Percentiles rank a stretch among this genome's conserved stretches.
These are phyloP conservation scores for Nannochloris sp. DNA, from an alignment of 139 green algal species.

Conservation along the genomic window DNA sequence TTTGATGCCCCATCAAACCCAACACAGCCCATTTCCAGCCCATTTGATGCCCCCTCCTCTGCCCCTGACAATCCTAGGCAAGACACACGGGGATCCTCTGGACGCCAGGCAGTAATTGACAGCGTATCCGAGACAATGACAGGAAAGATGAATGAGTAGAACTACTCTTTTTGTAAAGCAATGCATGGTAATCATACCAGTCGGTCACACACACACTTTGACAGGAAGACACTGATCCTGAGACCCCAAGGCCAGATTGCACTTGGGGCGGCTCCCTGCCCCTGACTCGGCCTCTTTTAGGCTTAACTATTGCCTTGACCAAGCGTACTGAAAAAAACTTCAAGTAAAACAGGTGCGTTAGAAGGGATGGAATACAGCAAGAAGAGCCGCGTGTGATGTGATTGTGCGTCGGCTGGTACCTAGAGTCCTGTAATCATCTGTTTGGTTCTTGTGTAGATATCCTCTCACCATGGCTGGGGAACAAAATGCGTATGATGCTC, in stretches of 20 bases:
- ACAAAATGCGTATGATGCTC: slow-evolving; percentile 54
- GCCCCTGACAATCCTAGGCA: background rate
- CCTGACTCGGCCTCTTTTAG: background rate
- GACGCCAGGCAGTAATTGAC: slow-evolving; percentile 3
- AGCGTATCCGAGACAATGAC: slow-evolving; percentile 5
- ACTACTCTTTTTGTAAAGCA: too few species aligned
- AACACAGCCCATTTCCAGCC: background rate
- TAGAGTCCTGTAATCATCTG: too few species aligned
- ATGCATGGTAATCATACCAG: too few species aligned
- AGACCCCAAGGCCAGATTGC: too few species aligned
- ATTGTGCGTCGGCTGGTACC: too few species aligned
- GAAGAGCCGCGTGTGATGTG: too few species aligned
- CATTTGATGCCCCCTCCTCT: background rate
- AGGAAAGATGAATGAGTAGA: background rate
- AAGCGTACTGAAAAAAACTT: background rate
- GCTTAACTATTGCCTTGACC: slow-evolving; percentile 1
- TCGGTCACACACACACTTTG: too few species aligned
- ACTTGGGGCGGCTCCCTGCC: background rate
- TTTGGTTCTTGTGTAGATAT: background rate
- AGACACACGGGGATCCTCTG: background rate
- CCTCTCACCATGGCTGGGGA: slow-evolving; percentile 35
- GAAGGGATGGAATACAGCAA: too few species aligned
- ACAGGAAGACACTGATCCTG: too few species aligned
- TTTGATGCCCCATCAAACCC: background rate
- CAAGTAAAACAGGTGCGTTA: too few species aligned